These are phyloP conservation scores for Gossypium longicalyx DNA, from an alignment of 345 rosid species.

Conservation along the genomic window DNA sequence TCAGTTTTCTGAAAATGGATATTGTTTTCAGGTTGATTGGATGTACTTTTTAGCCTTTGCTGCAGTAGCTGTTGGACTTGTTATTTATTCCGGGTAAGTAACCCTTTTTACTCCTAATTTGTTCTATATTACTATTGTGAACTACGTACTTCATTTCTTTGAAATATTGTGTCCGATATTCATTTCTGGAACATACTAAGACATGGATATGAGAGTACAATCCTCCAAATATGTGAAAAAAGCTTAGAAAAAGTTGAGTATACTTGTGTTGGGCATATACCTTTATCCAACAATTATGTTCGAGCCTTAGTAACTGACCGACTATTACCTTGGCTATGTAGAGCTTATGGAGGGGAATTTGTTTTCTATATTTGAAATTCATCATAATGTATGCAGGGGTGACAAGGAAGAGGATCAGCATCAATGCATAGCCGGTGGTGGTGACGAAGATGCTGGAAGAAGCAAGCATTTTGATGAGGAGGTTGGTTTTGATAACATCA, in stretches of 20 bases:
- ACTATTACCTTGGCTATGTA: not conserved
- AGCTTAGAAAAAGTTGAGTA: too few species aligned
- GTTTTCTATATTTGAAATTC: not conserved
- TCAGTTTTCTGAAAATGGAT: not conserved
- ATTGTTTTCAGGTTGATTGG: constrained; percentile 63
- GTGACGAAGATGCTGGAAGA: constrained; percentile 36
- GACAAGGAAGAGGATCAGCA: constrained; percentile 42
- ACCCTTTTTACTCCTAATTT: not conserved
- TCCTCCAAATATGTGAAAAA: too few species aligned
- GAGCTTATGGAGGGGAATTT: not conserved
- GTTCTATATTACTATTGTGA: not conserved
- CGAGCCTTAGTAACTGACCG: not conserved
- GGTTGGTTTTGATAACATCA: constrained; percentile 16
- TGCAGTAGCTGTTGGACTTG: constrained; percentile 59
- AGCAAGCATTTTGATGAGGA: constrained; percentile 43
- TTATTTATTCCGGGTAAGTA: constrained; percentile 69
- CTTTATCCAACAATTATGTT: not conserved
- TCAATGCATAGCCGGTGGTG: constrained; percentile 22
- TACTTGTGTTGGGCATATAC: too few species aligned
- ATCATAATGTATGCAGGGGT: constrained; percentile 33
- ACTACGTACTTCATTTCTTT: not conserved
- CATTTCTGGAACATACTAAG: too few species aligned
- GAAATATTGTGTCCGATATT: too few species aligned
- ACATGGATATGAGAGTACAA: too few species aligned
- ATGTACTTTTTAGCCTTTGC: constrained; percentile 82